These are phyloP conservation scores for Phlyctochytrium planicorne DNA, from an alignment of 192 early-diverging fungal genomes.

Conservation along the genomic window DNA sequence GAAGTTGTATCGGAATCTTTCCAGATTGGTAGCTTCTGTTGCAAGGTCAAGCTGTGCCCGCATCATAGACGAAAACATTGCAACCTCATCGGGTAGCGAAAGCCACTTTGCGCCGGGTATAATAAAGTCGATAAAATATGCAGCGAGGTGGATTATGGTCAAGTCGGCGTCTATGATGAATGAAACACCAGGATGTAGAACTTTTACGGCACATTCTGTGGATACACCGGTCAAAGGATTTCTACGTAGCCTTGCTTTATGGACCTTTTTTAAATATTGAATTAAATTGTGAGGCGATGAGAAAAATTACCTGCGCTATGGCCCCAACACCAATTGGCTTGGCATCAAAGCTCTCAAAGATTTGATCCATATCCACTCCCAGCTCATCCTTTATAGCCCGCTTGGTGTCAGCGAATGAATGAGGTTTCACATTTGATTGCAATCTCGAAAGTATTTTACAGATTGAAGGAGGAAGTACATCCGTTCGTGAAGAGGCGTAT, in stretches of 20 bases:
- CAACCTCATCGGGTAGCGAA: slow-evolving; percentile 84
- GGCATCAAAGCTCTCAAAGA: slow-evolving; percentile 78
- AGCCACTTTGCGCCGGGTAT: slow-evolving; percentile 86
- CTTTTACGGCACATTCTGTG: slow-evolving; percentile 71
- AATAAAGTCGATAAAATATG: slow-evolving; percentile 51
- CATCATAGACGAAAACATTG: slow-evolving; percentile 91
- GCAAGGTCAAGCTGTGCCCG: slow-evolving; percentile 81
- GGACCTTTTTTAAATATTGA: slow-evolving; percentile 32
- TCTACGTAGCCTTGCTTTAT: slow-evolving; percentile 22
- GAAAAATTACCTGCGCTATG: slow-evolving; percentile 92
- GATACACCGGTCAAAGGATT: slow-evolving; percentile 7
- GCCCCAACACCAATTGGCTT: slow-evolving; percentile 88
- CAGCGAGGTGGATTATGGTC: slow-evolving; percentile 74
- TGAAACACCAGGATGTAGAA: slow-evolving; percentile 82
- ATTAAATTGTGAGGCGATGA: no score
- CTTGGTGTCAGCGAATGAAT: slow-evolving; percentile 69
- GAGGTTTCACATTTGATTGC: slow-evolving; percentile 78
- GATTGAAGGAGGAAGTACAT: slow-evolving; percentile 76
- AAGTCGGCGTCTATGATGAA: slow-evolving; percentile 74
- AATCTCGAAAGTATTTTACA: slow-evolving; percentile 74
- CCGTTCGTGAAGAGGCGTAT: slow-evolving; percentile 90
- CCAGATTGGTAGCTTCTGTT: slow-evolving; percentile 73
- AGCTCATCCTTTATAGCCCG: slow-evolving; percentile 63
- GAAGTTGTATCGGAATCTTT: slow-evolving; percentile 48
- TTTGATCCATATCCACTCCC: slow-evolving; percentile 59